Conservation (phyloP, 169 alveolate genomes). For the Cystoisospora suis region DNA sequence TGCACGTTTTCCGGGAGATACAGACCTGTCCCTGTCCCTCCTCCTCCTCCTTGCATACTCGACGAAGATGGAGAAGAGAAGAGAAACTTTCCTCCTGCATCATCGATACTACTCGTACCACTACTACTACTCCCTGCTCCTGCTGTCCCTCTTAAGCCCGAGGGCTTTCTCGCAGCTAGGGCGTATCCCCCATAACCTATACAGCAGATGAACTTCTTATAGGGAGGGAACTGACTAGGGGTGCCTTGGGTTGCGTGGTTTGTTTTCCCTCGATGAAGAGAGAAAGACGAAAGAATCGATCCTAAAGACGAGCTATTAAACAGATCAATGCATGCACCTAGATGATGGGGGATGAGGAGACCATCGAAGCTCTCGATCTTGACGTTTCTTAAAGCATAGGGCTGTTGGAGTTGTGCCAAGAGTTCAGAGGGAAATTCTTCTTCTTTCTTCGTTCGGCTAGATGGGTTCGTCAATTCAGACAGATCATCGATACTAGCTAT, state of each 20-base stretch:
- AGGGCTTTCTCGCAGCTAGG: constrained; percentile 54
- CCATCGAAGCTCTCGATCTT: constrained; percentile 15
- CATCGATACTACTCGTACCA: too few relatives aligned
- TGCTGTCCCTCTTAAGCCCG: constrained; percentile 24
- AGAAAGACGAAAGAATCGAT: neutral
- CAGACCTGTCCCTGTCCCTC: too few relatives aligned
- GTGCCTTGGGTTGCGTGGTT: neutral
- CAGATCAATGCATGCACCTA: constrained; percentile 60
- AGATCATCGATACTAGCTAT: neutral
- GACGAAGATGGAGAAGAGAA: too few relatives aligned
- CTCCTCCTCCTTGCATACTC: too few relatives aligned
- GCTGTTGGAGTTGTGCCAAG: constrained; percentile 42
- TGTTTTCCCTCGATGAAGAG: neutral
- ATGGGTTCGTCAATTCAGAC: neutral
- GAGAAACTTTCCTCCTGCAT: too few relatives aligned
- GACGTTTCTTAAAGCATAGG: constrained; percentile 42
- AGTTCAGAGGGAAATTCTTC: neutral
- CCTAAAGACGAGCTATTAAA: constrained; percentile 45
- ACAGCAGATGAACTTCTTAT: constrained; percentile 47
- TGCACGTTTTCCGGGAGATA: too few relatives aligned
- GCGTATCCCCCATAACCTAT: constrained; percentile 64
- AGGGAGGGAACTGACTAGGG: neutral
- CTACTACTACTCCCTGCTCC: too few relatives aligned
- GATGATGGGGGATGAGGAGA: constrained; percentile 59
- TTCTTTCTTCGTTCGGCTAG: neutral